Base-by-base conservation (phyloP, 306 rosid species). In the Begonia loranthoides region DNA sequence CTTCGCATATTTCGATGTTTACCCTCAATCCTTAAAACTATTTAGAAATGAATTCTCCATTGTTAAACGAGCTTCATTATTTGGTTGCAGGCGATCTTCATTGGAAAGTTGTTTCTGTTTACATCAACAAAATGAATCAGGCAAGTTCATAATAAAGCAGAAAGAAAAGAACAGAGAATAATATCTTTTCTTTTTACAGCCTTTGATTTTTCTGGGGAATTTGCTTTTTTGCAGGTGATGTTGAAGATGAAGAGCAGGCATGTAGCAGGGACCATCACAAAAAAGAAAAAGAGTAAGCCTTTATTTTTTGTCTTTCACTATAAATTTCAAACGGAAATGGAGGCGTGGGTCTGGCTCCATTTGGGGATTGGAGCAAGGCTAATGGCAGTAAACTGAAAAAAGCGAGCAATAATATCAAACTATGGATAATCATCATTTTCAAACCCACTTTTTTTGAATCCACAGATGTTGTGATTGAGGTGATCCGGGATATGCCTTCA, bases 201-300 rank as follows among this genome's bases (percentile, higher is more conserved):
- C 52, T 68, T 68, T 58, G 41, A 21, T 38, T 13, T 28, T 28
- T 60, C 14, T 41, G 53, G 54, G 61, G 57, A 49, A 22, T 56
- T 69, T 66, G 73, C 74, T 75, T 81, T 73, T 68, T 75, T 59
- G 81, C 72, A 92, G 96, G 96, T 92, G 61, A 79, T 79, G 75
- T 57, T 92, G 70, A 92, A 92, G 81, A 92, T 92, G 99, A 92
- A 92, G 93, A 92, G 99, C 68, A 86, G 79, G 77, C 96, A 92
- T 60, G 96, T 86, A 68, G 94, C 88, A 67, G 99, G 99, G 82
- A 80, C 99, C 93, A 67, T 92, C 69, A 86, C 93, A 7, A 92
- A 92, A 81, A 92, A 92, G 99, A 92, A 92, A 83, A 92, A 92
- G 94, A 92, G 99, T 92, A 64, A 79, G 99, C 60, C 17, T 45